phyloP scores from a whole-genome alignment of 805 yeast genomes.

The Ogataea trehalophila region DNA sequence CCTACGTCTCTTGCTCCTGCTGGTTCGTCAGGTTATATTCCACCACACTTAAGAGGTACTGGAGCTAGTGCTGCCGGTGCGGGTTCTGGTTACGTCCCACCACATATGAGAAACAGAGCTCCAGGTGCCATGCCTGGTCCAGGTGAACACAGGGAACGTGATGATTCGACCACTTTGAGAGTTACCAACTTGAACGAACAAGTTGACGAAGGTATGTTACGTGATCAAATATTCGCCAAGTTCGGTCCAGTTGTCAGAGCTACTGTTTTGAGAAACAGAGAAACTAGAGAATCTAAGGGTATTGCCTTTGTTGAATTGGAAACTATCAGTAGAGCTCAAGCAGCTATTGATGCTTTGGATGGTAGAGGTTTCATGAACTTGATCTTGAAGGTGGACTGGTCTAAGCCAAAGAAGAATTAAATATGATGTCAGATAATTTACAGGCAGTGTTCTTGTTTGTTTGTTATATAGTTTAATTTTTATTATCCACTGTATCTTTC shows the following conservation, averaged over 20 bases:
- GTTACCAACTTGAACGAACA: constrained; percentile 85
- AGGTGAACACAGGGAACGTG: constrained; percentile 46
- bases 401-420: constrained; percentile 37
- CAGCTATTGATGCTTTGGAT: constrained; percentile 69
- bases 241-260: constrained; percentile 71
- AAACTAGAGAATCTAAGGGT: constrained; percentile 92
- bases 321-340: constrained; percentile 63
- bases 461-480: constrained; percentile 3
- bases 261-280: constrained; percentile 82
- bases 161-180: constrained; percentile 83
- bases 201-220: constrained; percentile 74
- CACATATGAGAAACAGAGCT: constrained; percentile 41
- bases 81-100: constrained; percentile 53
- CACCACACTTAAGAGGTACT: constrained; percentile 21
- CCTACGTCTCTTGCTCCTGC: constrained; percentile 18
- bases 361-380: constrained; percentile 91
- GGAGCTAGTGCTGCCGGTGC: constrained; percentile 26
- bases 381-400: constrained; percentile 66
- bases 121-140: constrained; percentile 16
- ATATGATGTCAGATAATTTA: background rate
- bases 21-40: constrained; percentile 46
- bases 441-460: background rate
- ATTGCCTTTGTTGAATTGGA: constrained; percentile 88
- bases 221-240: constrained; percentile 53
- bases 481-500: background rate